Conservation (phyloP, 345 rosid species). For the Durio zibethinus region DNA sequence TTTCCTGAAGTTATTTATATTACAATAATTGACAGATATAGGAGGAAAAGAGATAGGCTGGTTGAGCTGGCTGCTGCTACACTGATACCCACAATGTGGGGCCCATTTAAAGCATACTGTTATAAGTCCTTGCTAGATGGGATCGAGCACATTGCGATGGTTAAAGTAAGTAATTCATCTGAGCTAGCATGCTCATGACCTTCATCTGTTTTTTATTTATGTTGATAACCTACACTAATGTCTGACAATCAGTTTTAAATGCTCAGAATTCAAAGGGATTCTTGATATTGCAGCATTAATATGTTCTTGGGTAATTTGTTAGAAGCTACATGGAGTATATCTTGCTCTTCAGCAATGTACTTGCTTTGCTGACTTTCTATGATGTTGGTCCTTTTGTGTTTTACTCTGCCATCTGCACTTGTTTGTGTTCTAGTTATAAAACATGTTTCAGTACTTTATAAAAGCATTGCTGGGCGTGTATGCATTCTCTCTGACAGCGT, state of each 20-base stretch:
- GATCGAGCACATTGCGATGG: constrained; percentile 97
- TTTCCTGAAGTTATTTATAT: constrained; percentile 4
- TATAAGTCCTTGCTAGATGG: constrained; percentile 80
- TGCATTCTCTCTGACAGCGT: background rate
- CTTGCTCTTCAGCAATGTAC: background rate
- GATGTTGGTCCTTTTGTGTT: background rate
- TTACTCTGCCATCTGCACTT: background rate
- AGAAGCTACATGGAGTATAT: background rate
- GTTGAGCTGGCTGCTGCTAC: constrained; percentile 71
- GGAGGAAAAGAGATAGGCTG: constrained; percentile 80
- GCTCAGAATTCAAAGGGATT: background rate
- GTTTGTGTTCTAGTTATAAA: background rate
- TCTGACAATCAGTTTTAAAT: background rate
- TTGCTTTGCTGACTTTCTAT: background rate
- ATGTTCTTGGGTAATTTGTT: background rate
- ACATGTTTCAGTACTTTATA: background rate
- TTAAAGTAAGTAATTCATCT: constrained; percentile 50
- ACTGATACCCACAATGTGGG: constrained; percentile 87
- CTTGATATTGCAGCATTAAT: background rate
- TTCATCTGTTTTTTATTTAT: background rate
- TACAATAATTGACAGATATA: constrained; percentile 44
- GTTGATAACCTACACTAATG: background rate
- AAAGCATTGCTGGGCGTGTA: background rate
- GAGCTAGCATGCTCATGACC: background rate
- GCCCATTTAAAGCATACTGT: constrained; percentile 82